Conservation (phyloP, 2,329 filamentous ascomycete species). For the Fusarium sp. region DNA sequence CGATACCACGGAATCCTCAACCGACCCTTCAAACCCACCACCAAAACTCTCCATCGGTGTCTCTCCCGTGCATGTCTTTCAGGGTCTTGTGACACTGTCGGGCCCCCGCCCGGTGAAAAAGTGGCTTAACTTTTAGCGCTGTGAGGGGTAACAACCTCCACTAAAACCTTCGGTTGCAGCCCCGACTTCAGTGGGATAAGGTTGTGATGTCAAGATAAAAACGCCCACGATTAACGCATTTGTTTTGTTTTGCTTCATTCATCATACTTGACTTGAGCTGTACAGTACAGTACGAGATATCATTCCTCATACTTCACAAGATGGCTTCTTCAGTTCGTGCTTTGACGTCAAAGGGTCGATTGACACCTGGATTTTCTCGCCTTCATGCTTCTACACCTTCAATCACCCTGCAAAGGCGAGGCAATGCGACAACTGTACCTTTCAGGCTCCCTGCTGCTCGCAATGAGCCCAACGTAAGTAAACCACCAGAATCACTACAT, state of each 20-base stretch:
- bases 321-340: slow-evolving; percentile 41
- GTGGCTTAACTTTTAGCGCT: neutral
- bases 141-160: slow-evolving; percentile 23
- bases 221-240: slow-evolving; percentile 19
- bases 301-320: neutral
- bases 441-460: slow-evolving; percentile 50
- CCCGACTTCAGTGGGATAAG: slow-evolving; percentile 15
- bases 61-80: neutral
- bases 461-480: slow-evolving; percentile 52
- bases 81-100: slow-evolving; percentile 29
- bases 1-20: slow-evolving; percentile 14
- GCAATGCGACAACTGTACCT: slow-evolving; percentile 45
- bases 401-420: slow-evolving; percentile 40
- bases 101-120: slow-evolving; percentile 15
- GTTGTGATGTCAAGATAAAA: slow-evolving; percentile 25
- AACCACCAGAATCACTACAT: fast-evolving
- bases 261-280: slow-evolving; percentile 1
- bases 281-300: slow-evolving; percentile 14
- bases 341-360: slow-evolving; percentile 37
- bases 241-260: neutral
- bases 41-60: neutral
- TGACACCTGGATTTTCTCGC: slow-evolving; percentile 32
- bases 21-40: slow-evolving; percentile 8
- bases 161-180: slow-evolving; percentile 17
- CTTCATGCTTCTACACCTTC: slow-evolving; percentile 23